Conservation (phyloP, 495 filamentous ascomycete species). For the Rostrohypoxylon terebratum region DNA sequence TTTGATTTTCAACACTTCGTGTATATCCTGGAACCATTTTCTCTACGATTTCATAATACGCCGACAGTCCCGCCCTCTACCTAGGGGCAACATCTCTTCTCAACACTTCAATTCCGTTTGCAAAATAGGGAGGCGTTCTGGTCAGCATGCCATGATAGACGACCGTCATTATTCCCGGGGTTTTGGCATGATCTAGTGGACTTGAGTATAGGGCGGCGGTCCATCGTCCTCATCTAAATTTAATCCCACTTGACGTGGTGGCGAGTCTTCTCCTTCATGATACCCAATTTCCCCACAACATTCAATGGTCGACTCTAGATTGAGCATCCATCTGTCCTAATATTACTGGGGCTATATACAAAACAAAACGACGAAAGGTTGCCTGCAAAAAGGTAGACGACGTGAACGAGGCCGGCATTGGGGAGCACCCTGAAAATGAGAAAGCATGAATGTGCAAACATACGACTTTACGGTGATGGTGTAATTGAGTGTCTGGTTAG, state of each 20-base stretch:
- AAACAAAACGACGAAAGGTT: conserved; percentile 31
- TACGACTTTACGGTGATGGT: conserved; percentile 31
- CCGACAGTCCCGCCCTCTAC: conserved; percentile 29
- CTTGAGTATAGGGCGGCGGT: conserved; percentile 8
- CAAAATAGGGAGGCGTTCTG: conserved; percentile 42
- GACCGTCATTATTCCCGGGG: conserved; percentile 16
- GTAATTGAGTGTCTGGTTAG: conserved; percentile 34
- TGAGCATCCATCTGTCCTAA: conserved; percentile 18
- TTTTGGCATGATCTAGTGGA: conserved; percentile 17
- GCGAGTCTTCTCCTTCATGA: conserved; percentile 7
- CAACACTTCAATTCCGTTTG: conserved; percentile 39
- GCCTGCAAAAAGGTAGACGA: conserved; percentile 29
- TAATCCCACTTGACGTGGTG: not conserved
- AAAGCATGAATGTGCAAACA: conserved; percentile 20
- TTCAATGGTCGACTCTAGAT: not conserved
- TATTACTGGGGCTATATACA: conserved; percentile 33
- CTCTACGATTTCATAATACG: conserved; percentile 49
- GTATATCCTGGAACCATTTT: conserved; percentile 43
- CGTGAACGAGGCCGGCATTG: conserved; percentile 28
- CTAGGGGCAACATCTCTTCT: conserved; percentile 38
- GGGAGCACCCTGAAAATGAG: conserved; percentile 9
- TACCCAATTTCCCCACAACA: not conserved
- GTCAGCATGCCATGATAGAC: conserved; percentile 43
- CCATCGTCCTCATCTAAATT: not conserved
- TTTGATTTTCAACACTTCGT: conserved; percentile 34